These are phyloP conservation scores for Linderniella brevidens DNA, from an alignment of 257 asterid genomes.

Conservation along the genomic window DNA sequence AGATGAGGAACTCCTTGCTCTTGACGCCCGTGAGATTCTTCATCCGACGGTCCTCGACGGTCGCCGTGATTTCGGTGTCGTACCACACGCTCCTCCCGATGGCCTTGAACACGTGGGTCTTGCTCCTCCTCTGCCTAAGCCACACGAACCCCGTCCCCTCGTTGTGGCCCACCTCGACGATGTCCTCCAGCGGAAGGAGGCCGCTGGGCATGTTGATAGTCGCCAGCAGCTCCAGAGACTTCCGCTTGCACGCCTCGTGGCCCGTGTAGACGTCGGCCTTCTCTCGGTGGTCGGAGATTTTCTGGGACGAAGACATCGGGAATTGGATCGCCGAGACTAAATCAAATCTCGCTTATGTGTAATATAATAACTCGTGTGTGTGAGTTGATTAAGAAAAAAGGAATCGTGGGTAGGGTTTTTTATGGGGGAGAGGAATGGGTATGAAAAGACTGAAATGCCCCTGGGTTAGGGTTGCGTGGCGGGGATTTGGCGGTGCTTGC, in stretches of 20 bases:
- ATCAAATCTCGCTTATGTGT: too few relatives aligned
- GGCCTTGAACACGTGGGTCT: slow-evolving; percentile 27
- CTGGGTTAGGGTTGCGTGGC: too few relatives aligned
- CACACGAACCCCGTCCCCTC: slow-evolving; percentile 46
- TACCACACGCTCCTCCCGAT: slow-evolving; percentile 42
- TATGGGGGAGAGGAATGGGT: too few relatives aligned
- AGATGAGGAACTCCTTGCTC: slow-evolving; percentile 59
- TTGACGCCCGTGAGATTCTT: slow-evolving; percentile 54
- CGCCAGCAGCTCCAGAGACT: slow-evolving; percentile 37
- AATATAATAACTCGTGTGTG: too few relatives aligned
- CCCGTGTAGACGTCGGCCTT: slow-evolving; percentile 48
- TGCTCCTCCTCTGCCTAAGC: slow-evolving; percentile 49
- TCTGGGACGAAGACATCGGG: slow-evolving; percentile 15
- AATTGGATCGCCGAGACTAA: too few relatives aligned
- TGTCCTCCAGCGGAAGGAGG: slow-evolving; percentile 44
- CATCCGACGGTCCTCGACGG: slow-evolving; percentile 55
- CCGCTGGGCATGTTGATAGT: slow-evolving; percentile 46
- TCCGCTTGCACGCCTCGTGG: slow-evolving; percentile 34
- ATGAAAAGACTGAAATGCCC: too few relatives aligned
- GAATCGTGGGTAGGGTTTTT: too few relatives aligned
- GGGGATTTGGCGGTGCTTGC: too few relatives aligned
- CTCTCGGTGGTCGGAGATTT: slow-evolving; percentile 27
- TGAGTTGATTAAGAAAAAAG: too few relatives aligned
- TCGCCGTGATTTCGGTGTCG: slow-evolving; percentile 53
- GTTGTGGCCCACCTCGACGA: slow-evolving; percentile 47